Evolutionary conservation across 2,329 filamentous ascomycete genomes (phyloP).

Genomic region (Mycosphaerella sp.): DNA sequence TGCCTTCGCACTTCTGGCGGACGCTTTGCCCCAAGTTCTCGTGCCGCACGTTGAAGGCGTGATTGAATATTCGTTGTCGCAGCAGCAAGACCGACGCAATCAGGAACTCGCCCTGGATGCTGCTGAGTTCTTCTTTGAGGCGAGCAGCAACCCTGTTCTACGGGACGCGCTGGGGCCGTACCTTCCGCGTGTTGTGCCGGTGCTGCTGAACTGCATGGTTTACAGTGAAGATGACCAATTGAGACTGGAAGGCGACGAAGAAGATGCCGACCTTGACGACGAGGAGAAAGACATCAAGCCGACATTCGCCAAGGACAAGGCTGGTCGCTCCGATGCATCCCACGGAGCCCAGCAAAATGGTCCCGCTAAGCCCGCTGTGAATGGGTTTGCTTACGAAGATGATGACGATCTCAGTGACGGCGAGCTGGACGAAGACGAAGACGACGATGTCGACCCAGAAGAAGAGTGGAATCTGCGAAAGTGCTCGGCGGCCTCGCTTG

Average conservation of each 20-base stretch:
- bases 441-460: conserved; percentile 66
- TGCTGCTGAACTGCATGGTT: conserved; percentile 89
- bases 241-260: conserved; percentile 67
- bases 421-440: conserved; percentile 75
- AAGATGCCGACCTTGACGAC: conserved; percentile 77
- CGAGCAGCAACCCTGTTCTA: conserved; percentile 78
- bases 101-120: conserved; percentile 89
- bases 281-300: conserved; percentile 86
- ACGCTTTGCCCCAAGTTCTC: conserved; percentile 83
- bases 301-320: conserved; percentile 65
- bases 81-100: conserved; percentile 75
- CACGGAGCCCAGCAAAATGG: conserved; percentile 49
- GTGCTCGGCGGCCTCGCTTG: conserved; percentile 90
- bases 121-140: conserved; percentile 93
- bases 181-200: conserved; percentile 77
- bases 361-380: conserved; percentile 41
- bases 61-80: conserved; percentile 85
- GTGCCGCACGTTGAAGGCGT: conserved; percentile 79
- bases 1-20: conserved; percentile 85
- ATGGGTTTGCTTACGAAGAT: conserved; percentile 39
- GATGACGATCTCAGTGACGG: conserved; percentile 80
- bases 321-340: conserved; percentile 48
- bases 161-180: conserved; percentile 71
- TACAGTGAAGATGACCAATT: conserved; percentile 92
- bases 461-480: conserved; percentile 94